Conservation (phyloP, 208 protist species). For the Strigomonas culicis region DNA sequence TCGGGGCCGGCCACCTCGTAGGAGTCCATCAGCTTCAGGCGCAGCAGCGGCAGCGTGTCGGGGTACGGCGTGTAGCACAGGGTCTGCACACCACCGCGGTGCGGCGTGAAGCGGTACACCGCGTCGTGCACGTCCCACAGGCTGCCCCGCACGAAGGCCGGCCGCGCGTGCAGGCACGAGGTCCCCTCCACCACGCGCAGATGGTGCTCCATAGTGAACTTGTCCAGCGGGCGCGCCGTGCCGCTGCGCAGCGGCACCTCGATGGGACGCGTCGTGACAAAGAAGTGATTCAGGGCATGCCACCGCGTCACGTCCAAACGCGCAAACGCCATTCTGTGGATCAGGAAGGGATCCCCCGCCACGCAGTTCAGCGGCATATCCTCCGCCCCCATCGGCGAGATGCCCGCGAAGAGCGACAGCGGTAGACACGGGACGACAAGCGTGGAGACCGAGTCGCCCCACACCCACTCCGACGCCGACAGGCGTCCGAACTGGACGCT, state of each 20-base stretch:
- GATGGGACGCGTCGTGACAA: conserved; percentile 51
- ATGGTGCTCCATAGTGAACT: conserved; percentile 32
- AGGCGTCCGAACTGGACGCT: conserved; percentile 27
- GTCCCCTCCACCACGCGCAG: conserved; percentile 69
- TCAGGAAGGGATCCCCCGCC: conserved; percentile 41
- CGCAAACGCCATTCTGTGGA: conserved; percentile 33
- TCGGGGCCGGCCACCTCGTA: conserved; percentile 67
- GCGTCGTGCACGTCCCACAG: conserved; percentile 40
- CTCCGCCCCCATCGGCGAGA: conserved; percentile 20
- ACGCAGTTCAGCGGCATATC: conserved; percentile 51
- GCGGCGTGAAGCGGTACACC: conserved; percentile 56
- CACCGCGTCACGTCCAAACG: conserved; percentile 23
- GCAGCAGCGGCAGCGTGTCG: conserved; percentile 48
- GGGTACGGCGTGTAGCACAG: conserved; percentile 70
- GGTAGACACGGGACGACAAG: conserved; percentile 63
- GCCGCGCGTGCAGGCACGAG: conserved; percentile 58
- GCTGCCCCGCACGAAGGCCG: conserved; percentile 51
- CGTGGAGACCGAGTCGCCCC: conserved; percentile 21
- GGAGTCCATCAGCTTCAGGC: conserved; percentile 56
- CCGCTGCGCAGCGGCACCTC: conserved; percentile 39
- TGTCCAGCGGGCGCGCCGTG: conserved; percentile 25
- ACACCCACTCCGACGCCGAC: conserved; percentile 19
- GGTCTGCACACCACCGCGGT: conserved; percentile 57
- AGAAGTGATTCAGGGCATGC: conserved; percentile 17
- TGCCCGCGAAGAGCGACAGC: conserved; percentile 35